Base-by-base conservation (phyloP, 805 yeast species). In the Starmerella scarabaei region DNA sequence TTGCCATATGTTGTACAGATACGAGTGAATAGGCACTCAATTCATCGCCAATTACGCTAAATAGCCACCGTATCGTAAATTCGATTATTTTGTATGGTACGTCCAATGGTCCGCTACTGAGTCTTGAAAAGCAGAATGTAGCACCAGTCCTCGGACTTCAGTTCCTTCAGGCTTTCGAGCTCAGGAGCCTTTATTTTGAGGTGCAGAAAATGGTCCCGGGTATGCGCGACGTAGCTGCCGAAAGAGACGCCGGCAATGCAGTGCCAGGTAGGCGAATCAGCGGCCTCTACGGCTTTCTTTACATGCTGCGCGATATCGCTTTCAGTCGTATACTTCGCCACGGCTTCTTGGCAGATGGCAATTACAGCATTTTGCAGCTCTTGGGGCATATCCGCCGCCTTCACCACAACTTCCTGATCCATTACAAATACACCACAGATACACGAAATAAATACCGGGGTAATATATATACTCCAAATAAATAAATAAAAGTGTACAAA, bases 191-290 rank as follows among this genome's bases (percentile, higher is more conserved):
- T 21, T 30, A 73, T 57, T 51, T 71, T 71, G 46, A 72, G 69
- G 54, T 75, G 74, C 4, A 70, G 63, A 54, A 75, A 74, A 51
- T 63, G 70, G 18, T 42, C 68, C 54, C 61, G 71, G 51, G 71
- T 71, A 48, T 74, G 80, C 28, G 80, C 72, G 19, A 74, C 80
- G 51, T 68, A 72, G 35, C 73, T 66, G 12, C 80, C 80, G 53
- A 74, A 74, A 38, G 72, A 68, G 48, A 64, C 60, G 18, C 80
- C 80, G 23, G 72, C 80, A 37, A 74, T 65, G 23, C 73, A 74
- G 53, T 74, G 80, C 80, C 80, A 74, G 7, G 77, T 65, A 20
- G 72, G 67, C 1, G 77, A 76, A 49, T 64, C 72, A 34, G 64
- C 55, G 26, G 64, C 62, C 50, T 74, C 80, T 53, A 74, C 61